These are phyloP conservation scores for Fraxinus sp. DNA, from an alignment of 305 asterid genomes.

Conservation along the genomic window DNA sequence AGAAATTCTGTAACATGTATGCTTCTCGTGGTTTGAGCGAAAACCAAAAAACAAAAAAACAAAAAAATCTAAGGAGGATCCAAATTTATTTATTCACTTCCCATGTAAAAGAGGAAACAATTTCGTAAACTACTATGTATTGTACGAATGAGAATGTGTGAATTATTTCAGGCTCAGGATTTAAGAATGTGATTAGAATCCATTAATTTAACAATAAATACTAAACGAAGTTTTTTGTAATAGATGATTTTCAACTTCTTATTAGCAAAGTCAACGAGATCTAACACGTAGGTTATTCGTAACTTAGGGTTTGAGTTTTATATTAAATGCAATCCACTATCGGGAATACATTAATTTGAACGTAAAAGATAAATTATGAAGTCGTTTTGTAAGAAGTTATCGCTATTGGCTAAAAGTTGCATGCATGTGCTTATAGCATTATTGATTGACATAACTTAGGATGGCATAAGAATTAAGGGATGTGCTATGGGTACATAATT, in stretches of 20 bases:
- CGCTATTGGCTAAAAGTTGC: not conserved
- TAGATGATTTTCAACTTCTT: not conserved
- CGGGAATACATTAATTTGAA: not conserved
- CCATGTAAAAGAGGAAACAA: not conserved
- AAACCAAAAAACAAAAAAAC: not conserved
- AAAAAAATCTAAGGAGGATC: not conserved
- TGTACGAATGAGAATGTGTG: not conserved
- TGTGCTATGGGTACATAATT: too few species aligned
- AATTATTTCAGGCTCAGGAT: not conserved
- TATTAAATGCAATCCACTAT: not conserved
- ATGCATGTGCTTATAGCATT: too few species aligned
- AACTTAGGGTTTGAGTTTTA: not conserved
- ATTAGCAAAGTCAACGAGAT: not conserved
- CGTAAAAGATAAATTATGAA: not conserved
- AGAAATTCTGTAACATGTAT: constrained; percentile 10
- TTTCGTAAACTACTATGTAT: not conserved
- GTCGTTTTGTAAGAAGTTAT: not conserved
- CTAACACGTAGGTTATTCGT: not conserved
- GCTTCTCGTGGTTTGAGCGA: constrained; percentile 5
- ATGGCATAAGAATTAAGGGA: too few species aligned
- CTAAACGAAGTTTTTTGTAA: not conserved
- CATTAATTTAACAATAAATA: not conserved
- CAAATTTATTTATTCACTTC: not conserved
- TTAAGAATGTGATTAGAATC: not conserved
- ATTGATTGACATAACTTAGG: too few species aligned